These are phyloP conservation scores for Globisporangium abappressorium DNA, from an alignment of 352 stramenopile species.

Conservation along the genomic window DNA sequence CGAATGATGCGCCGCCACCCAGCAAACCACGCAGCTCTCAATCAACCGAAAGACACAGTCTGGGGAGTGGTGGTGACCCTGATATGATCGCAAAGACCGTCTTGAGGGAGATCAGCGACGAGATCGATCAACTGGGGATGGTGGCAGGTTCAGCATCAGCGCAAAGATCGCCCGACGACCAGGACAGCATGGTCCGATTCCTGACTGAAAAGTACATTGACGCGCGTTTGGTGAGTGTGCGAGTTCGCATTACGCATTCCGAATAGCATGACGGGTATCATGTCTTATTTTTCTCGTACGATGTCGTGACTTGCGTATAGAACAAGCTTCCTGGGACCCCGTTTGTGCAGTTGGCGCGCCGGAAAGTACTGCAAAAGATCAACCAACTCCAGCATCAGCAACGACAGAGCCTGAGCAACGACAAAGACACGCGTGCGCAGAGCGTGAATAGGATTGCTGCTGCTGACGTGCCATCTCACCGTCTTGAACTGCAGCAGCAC, in stretches of 20 bases:
- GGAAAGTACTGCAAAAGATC: slow-evolving; percentile 47
- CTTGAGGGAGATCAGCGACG: slow-evolving; percentile 40
- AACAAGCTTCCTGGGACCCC: slow-evolving; percentile 40
- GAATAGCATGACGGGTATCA: too few relatives aligned
- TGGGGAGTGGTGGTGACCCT: slow-evolving; percentile 15
- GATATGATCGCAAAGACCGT: slow-evolving; percentile 35
- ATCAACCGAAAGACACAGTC: background rate
- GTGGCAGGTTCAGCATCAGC: background rate
- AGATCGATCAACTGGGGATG: slow-evolving; percentile 35
- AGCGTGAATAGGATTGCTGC: background rate
- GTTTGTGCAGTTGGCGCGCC: slow-evolving; percentile 45
- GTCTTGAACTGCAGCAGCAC: background rate
- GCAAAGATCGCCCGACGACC: slow-evolving; percentile 6
- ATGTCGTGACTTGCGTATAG: slow-evolving; percentile 16
- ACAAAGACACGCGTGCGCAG: background rate
- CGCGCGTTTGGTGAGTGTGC: slow-evolving; percentile 17
- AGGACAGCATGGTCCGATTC: slow-evolving; percentile 22
- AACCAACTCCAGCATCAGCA: slow-evolving; percentile 25
- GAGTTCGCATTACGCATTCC: background rate
- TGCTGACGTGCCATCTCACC: background rate
- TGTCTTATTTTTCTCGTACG: background rate
- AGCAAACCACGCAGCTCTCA: background rate
- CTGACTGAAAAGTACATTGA: slow-evolving; percentile 47
- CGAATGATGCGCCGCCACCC: background rate
- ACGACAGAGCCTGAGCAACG: background rate